Evolutionary conservation across 805 yeast species (phyloP), one percentile per base, ranked within the genome.

Genomic region (Yarrowia sp.): DNA sequence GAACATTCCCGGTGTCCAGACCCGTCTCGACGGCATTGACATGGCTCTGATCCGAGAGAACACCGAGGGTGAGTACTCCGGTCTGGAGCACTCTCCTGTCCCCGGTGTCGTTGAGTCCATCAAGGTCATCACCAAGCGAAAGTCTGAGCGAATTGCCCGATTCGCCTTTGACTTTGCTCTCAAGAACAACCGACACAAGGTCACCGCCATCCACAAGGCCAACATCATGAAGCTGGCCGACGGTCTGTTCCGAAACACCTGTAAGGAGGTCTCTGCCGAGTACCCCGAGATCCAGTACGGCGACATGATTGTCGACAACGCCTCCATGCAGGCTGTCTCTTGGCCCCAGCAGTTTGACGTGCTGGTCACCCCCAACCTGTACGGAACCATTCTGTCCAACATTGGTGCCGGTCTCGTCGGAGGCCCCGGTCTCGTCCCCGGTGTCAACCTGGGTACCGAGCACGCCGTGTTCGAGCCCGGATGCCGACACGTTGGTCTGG

Each of bases 21-120:
- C 97, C 71, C 91, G 93, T 81, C 86, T 92, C 78, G 85, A 89
- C 71, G 92, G 90, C 74, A 91, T 94, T 73, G 97, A 93, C 82
- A 86, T 94, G 78, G 97, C 93, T 49, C 85, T 95, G 73, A 96
- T 95, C 79, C 92, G 99, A 87, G 99, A 95, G 84, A 95, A 95
- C 88, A 94, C 99, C 73, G 98, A 95, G 82, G 99, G 99, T 85
- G 99, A 94, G 83, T 94, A 94, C 85, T 94, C 98, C 66, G 98
- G 98, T 77, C 85, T 95, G 77, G 99, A 94, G 85, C 98, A 95
- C 83, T 95, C 90, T 81, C 91, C 97, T 59, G 95, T 91, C 76
- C 97, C 97, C 73, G 98, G 97, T 82, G 97, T 94, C 73, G 98
- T 95, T 73, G 98, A 94, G 85, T 91, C 97, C 50, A 84, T 93